Percentiles rank a stretch among this genome's conserved stretches.
phyloP scores from a whole-genome alignment of 2,329 filamentous ascomycete species.

The Fusarium brevicatenulatum region DNA sequence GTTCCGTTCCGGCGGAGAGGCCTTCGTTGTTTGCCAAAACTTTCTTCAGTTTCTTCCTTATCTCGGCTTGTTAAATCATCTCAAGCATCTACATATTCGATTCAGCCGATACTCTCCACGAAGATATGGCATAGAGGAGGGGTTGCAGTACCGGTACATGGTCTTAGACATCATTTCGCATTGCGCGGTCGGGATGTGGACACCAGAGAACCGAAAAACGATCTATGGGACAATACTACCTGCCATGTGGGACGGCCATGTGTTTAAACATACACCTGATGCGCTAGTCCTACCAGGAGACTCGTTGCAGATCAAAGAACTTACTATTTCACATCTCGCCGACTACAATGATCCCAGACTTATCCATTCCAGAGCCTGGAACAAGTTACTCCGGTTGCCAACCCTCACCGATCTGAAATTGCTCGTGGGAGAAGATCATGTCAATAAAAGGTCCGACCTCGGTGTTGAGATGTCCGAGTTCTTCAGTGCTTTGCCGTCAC shows the following conservation, averaged over 20 bases:
- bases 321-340: not conserved
- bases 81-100: not conserved
- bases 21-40: too few species aligned
- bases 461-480: not conserved
- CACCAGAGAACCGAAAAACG: rapidly evolving
- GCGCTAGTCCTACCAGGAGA: rapidly evolving
- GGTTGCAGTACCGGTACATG: not conserved
- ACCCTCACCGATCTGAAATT: not conserved
- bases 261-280: not conserved
- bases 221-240: not conserved
- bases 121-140: too few species aligned
- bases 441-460: rapidly evolving
- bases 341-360: not conserved
- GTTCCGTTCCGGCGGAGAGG: too few species aligned
- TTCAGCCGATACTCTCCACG: not conserved
- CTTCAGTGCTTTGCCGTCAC: constrained; percentile 14
- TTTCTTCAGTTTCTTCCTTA: not conserved
- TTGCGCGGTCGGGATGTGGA: rapidly evolving
- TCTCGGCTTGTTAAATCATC: not conserved
- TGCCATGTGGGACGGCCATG: too few species aligned
- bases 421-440: not conserved
- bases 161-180: not conserved
- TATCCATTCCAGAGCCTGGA: not conserved
- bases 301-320: rapidly evolving
- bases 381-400: not conserved